Evolutionary conservation across 2,329 filamentous ascomycete genomes (phyloP).

Genomic region (Colletotrichum navitas): DNA sequence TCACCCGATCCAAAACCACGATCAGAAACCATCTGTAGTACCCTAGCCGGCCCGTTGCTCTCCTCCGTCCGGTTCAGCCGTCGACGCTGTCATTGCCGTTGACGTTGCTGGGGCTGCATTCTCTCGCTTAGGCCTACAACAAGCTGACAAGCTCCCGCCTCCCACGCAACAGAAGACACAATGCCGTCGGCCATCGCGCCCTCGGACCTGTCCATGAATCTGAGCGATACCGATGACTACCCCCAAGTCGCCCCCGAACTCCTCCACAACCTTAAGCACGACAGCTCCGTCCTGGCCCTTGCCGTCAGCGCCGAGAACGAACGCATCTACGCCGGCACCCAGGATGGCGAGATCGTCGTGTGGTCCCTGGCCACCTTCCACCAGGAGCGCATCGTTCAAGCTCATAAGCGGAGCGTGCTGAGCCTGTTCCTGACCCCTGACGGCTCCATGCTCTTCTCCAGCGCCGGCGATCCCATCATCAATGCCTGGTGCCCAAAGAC

Average conservation of each 20-base stretch:
- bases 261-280: slow-evolving; percentile 80
- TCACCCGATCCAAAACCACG: slow-evolving; percentile 2
- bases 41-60: slow-evolving; percentile 2
- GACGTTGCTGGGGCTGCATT: not conserved
- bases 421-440: slow-evolving; percentile 85
- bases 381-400: slow-evolving; percentile 81
- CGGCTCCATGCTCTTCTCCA: slow-evolving; percentile 85
- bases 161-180: slow-evolving; percentile 34
- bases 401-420: slow-evolving; percentile 91
- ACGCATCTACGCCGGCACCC: slow-evolving; percentile 90
- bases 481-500: slow-evolving; percentile 90
- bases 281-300: slow-evolving; percentile 84
- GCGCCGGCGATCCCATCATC: slow-evolving; percentile 91
- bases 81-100: not conserved
- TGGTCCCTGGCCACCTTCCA: slow-evolving; percentile 93
- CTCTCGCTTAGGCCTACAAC: not conserved
- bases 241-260: slow-evolving; percentile 67
- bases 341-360: slow-evolving; percentile 91
- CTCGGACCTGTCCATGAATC: slow-evolving; percentile 41
- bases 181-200: slow-evolving; percentile 40
- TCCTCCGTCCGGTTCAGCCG: not conserved
- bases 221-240: slow-evolving; percentile 45
- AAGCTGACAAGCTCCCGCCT: slow-evolving; percentile 16
- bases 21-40: not conserved
- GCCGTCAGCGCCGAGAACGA: slow-evolving; percentile 82